Conservation (phyloP, 371 early-diverging fungal genomes). For the Lichtheimia ornata region DNA sequence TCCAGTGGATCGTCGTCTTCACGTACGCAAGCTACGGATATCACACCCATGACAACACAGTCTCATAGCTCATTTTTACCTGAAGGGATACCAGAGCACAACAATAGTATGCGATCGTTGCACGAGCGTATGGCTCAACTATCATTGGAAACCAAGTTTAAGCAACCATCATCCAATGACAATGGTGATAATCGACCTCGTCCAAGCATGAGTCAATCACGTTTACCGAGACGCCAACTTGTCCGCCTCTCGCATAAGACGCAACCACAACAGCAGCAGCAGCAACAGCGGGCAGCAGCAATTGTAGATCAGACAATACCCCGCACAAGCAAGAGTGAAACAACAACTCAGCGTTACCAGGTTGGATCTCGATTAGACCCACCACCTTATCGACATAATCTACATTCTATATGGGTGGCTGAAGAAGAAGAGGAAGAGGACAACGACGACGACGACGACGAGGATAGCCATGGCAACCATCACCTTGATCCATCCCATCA, state of each 20-base stretch:
- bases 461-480: background rate
- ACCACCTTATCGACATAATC: background rate
- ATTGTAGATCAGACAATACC: background rate
- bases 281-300: background rate
- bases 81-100: too few species aligned
- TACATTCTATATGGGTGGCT: constrained; percentile 7
- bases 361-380: background rate
- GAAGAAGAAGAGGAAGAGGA: background rate
- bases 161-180: background rate
- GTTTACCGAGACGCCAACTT: constrained; percentile 1
- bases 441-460: background rate
- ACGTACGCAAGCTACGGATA: too few species aligned
- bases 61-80: too few species aligned
- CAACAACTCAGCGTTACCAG: background rate
- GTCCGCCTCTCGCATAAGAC: background rate
- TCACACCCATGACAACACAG: too few species aligned
- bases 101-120: background rate
- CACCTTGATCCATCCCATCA: background rate
- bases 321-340: constrained; percentile 9
- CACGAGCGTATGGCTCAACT: constrained; percentile 9
- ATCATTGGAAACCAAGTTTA: background rate
- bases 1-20: too few species aligned
- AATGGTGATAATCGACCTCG: background rate
- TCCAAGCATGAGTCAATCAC: background rate
- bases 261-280: background rate